phyloP scores from a whole-genome alignment of 345 rosid species.

The Melastoma malabathricum region DNA sequence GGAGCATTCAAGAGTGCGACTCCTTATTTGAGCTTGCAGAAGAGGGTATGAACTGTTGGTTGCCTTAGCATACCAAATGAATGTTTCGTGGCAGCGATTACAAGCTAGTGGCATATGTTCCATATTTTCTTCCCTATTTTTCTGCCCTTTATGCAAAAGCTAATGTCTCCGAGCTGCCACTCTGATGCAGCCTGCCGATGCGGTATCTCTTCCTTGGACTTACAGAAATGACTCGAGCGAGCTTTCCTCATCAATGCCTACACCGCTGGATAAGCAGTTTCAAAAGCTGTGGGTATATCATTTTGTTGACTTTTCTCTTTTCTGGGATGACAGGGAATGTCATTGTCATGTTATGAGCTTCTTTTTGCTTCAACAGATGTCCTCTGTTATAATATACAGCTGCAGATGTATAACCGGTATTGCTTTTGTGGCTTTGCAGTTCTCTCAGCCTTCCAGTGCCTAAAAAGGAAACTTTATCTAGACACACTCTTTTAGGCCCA shows the following conservation, averaged over 20 bases:
- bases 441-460: slow-evolving; percentile 52
- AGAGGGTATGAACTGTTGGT: slow-evolving; percentile 7
- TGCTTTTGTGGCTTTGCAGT: slow-evolving; percentile 27
- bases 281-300: slow-evolving; percentile 59
- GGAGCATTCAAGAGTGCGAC: slow-evolving; percentile 25
- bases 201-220: slow-evolving; percentile 42
- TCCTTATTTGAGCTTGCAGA: slow-evolving; percentile 23
- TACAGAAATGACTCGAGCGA: slow-evolving; percentile 25
- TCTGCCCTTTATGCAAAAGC: neutral
- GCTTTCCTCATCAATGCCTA: slow-evolving; percentile 22
- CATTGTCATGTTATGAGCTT: neutral
- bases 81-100: no score
- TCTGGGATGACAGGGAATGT: slow-evolving; percentile 3
- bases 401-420: neutral
- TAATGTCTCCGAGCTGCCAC: slow-evolving; percentile 5
- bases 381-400: neutral
- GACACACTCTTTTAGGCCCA: slow-evolving; percentile 88
- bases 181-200: slow-evolving; percentile 33
- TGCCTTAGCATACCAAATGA: neutral
- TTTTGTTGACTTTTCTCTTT: neutral
- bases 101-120: no score
- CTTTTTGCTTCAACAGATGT: no score
- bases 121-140: slow-evolving; percentile 1
- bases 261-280: slow-evolving; percentile 59
- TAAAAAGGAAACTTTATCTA: slow-evolving; percentile 81